A percentile compares a stretch with the other conserved stretches of the same genome.
These are phyloP conservation scores for Zasmidium citrigriseum DNA, from an alignment of 2,329 filamentous ascomycete genomes.

Conservation along the genomic window DNA sequence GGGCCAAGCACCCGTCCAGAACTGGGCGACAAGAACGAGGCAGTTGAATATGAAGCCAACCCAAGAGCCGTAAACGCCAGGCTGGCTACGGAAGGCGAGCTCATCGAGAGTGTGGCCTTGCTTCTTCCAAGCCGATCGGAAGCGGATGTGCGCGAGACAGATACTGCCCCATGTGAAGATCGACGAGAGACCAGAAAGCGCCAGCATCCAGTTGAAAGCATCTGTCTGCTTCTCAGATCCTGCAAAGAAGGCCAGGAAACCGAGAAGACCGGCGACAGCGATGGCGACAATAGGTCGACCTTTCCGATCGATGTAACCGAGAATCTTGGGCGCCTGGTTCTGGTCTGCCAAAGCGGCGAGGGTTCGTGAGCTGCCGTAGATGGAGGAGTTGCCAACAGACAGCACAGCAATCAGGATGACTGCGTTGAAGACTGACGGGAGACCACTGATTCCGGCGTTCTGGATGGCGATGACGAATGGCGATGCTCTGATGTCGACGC, in stretches of 20 bases:
- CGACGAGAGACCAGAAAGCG: constrained; percentile 70
- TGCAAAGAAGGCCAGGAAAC: constrained; percentile 76
- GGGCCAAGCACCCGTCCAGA: constrained; percentile 79
- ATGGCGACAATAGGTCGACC: constrained; percentile 78
- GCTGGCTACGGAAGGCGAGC: constrained; percentile 59
- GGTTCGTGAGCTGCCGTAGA: constrained; percentile 70
- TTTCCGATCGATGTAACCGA: constrained; percentile 71
- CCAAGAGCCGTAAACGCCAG: constrained; percentile 64
- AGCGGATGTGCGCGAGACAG: constrained; percentile 88
- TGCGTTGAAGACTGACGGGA: constrained; percentile 68
- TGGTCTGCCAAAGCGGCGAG: constrained; percentile 81
- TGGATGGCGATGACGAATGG: constrained; percentile 68
- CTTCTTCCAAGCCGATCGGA: constrained; percentile 72
- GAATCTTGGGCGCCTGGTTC: constrained; percentile 55
- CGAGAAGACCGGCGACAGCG: constrained; percentile 63
- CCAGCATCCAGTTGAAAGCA: constrained; percentile 78
- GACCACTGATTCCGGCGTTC: constrained; percentile 60
- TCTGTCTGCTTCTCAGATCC: constrained; percentile 60
- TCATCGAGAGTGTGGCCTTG: constrained; percentile 68
- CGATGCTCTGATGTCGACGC: constrained; percentile 47
- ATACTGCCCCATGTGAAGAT: constrained; percentile 84
- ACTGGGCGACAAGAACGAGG: constrained; percentile 72
- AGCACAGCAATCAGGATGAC: constrained; percentile 65
- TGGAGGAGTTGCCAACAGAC: constrained; percentile 60
- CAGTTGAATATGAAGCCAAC: constrained; percentile 60